Evolutionary conservation across 352 stramenopile genomes (phyloP).

Genomic region (Phytopythium mirpurense): DNA sequence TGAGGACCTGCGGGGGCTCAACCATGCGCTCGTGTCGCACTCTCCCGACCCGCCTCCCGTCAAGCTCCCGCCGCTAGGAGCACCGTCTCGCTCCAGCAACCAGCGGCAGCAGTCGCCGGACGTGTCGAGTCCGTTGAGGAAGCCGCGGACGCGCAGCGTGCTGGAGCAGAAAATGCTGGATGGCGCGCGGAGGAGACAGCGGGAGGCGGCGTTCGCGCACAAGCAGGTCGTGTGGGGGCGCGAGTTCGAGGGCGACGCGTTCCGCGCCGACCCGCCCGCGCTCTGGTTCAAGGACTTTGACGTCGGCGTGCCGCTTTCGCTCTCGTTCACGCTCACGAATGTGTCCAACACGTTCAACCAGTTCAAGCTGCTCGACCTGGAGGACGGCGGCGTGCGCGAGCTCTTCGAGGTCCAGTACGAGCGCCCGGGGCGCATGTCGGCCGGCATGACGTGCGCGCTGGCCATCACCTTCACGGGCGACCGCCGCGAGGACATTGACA

Average conservation of each 20-base stretch:
- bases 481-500: slow-evolving; percentile 62
- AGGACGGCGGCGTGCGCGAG: slow-evolving; percentile 58
- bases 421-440: slow-evolving; percentile 86
- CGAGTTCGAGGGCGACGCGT: slow-evolving; percentile 72
- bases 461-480: slow-evolving; percentile 65
- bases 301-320: slow-evolving; percentile 49
- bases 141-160: slow-evolving; percentile 44
- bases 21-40: slow-evolving; percentile 19
- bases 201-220: slow-evolving; percentile 54
- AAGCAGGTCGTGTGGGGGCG: slow-evolving; percentile 78
- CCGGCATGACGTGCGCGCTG: slow-evolving; percentile 76
- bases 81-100: slow-evolving; percentile 4
- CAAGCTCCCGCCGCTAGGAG: slow-evolving; percentile 3
- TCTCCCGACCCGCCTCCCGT: slow-evolving; percentile 4
- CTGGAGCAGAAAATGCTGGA: slow-evolving; percentile 56
- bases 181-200: slow-evolving; percentile 32
- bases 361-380: slow-evolving; percentile 81
- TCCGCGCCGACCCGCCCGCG: slow-evolving; percentile 66
- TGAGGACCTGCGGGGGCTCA: slow-evolving; percentile 23
- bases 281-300: slow-evolving; percentile 92
- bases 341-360: slow-evolving; percentile 91
- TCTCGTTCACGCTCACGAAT: slow-evolving; percentile 85
- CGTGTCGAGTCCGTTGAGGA: slow-evolving; percentile 8
- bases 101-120: slow-evolving; percentile 7
- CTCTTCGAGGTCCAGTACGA: slow-evolving; percentile 89